phyloP scores from a whole-genome alignment of 2,329 filamentous ascomycete species.

The Venturiaceae sp. region DNA sequence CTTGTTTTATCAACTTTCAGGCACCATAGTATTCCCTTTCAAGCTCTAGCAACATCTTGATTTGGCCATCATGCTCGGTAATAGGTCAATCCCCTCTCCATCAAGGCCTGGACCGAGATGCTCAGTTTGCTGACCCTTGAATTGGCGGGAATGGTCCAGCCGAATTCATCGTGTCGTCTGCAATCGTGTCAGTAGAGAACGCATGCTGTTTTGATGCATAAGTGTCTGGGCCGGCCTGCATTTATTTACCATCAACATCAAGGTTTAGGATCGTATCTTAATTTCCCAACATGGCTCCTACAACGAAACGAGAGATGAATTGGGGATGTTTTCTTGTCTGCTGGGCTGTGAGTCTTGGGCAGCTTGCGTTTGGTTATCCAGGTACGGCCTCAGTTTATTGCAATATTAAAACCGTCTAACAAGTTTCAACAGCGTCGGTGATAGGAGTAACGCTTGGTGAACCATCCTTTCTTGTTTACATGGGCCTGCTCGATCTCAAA shows the following conservation, averaged over 20 bases:
- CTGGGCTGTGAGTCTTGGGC: conserved; percentile 14
- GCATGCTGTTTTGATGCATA: neutral
- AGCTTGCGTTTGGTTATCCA: conserved; percentile 16
- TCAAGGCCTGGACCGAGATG: neutral
- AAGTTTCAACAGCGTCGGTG: conserved; percentile 11
- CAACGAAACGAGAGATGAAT: conserved; percentile 5
- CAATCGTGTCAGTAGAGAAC: neutral
- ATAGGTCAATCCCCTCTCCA: neutral
- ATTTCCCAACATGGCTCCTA: neutral
- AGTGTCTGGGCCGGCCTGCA: neutral
- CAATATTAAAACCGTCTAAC: neutral
- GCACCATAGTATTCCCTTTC: neutral
- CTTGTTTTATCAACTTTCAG: neutral
- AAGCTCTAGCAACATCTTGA: neutral
- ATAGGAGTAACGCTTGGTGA: conserved; percentile 15
- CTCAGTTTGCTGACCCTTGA: neutral
- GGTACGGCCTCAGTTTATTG: neutral
- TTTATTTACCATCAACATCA: neutral
- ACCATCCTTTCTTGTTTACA: conserved; percentile 14
- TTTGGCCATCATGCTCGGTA: neutral
- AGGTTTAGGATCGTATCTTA: neutral
- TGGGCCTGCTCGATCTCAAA: conserved; percentile 14
- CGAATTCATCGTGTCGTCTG: too few species aligned
- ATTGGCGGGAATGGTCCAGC: neutral
- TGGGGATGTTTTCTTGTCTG: conserved; percentile 15